A percentile compares a stretch with the other conserved stretches of the same genome.
Conservation (phyloP, 148 eudicot genomes). For the Chenopodium suecicum region DNA sequence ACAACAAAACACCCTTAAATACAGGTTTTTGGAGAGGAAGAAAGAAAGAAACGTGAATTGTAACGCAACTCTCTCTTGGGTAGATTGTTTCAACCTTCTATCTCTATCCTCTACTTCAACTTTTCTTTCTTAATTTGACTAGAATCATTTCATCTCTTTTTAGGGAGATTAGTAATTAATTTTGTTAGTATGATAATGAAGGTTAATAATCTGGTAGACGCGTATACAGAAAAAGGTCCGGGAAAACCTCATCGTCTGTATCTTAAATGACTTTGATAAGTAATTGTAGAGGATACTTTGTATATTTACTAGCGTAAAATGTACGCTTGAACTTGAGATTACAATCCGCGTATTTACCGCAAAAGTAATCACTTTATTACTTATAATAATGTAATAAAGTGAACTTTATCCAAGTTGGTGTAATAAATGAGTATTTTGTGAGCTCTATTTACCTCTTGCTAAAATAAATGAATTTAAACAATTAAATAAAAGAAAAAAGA, state of each 20-base stretch:
- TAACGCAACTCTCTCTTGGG: slow-evolving; percentile 40
- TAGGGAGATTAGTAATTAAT: neutral
- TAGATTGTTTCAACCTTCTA: slow-evolving; percentile 29
- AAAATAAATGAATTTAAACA: neutral
- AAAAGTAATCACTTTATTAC: neutral
- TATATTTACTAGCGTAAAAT: neutral
- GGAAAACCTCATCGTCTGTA: too few relatives aligned
- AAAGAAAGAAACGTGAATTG: slow-evolving; percentile 56
- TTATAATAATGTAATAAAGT: too few relatives aligned
- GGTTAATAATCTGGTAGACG: neutral
- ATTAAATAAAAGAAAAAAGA: neutral
- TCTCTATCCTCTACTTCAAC: slow-evolving; percentile 25
- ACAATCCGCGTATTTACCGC: neutral
- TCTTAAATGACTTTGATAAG: neutral
- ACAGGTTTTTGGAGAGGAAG: slow-evolving; percentile 30
- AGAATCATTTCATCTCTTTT: neutral
- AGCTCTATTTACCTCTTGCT: neutral
- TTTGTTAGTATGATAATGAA: neutral
- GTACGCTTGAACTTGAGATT: neutral
- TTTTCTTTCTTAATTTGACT: neutral
- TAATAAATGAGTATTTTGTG: neutral
- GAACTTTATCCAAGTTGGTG: neutral
- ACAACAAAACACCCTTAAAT: slow-evolving; percentile 34
- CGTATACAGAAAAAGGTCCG: neutral
- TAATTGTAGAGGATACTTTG: too few relatives aligned